Base-by-base conservation (phyloP, 1,139 yeast genomes). In the Ogataea hybrid region DNA sequence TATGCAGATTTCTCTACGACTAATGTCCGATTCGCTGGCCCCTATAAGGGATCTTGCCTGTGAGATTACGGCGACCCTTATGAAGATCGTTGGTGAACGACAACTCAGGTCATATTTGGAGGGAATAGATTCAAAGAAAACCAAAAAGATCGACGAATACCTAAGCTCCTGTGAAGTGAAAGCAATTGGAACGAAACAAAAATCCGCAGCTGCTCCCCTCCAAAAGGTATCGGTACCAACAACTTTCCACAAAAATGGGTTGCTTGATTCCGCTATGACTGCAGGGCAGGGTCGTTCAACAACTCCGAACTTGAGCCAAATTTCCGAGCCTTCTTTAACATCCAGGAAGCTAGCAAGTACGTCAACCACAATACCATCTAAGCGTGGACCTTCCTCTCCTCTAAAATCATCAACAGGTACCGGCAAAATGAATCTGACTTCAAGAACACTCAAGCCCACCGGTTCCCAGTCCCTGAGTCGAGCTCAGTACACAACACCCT, bases 31-130 rank as follows among this genome's bases (percentile, higher is more conserved):
- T 51, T 82, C 95, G 0, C 88, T 84, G 58, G 95, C 88, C 45
- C 88, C 94, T 1, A 83, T 88, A 1, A 77, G 98, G 58, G 78
- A 82, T 42, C 81, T 83, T 1, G 84, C 92, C 0, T 83, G 90
- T 29, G 89, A 84, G 56, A 71, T 83, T 56, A 75, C 89, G 35
- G 97, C 97, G 5, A 80, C 85, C 0, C 65, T 90, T 45, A 84
- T 87, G 84, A 87, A 86, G 61, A 75, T 89, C 14, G 73, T 80
- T 6, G 96, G 96, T 0, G 85, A 80, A 54, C 69, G 92, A 40
- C 83, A 79, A 39, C 66, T 89, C 52, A 77, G 68, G 36, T 69
- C 73, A 8, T 74, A 70, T 42, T 61, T 89, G 46, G 90, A 81
- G 22, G 75, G 76, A 27, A 70, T 90, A 32, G 97, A 90, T 55